Evolutionary conservation across 768 basidiomycete genomes (phyloP).

Genomic region (Mycena indigotica): DNA sequence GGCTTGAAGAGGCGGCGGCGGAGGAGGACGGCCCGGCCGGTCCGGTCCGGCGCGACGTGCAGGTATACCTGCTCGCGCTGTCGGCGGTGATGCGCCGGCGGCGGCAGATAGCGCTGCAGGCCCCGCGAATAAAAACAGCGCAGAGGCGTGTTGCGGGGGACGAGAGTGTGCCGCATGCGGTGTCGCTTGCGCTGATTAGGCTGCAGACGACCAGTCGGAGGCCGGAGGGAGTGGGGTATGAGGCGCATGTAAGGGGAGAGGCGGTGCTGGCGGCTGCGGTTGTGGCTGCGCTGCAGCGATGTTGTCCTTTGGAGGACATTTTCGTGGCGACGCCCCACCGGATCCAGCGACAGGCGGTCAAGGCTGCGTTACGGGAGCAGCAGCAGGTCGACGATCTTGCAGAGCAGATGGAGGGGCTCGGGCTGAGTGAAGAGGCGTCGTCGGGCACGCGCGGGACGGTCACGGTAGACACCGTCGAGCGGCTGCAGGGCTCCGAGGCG

Average conservation of each 20-base stretch:
- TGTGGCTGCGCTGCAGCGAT: slow-evolving; percentile 39
- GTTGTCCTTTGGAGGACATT: slow-evolving; percentile 45
- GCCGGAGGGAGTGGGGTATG: slow-evolving; percentile 43
- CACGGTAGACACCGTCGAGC: slow-evolving; percentile 53
- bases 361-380: slow-evolving; percentile 33
- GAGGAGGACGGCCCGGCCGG: slow-evolving; percentile 24
- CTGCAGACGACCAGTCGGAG: slow-evolving; percentile 39
- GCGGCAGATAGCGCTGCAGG: slow-evolving; percentile 37
- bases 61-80: slow-evolving; percentile 42
- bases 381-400: slow-evolving; percentile 16
- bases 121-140: no score
- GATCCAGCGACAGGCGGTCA: slow-evolving; percentile 54
- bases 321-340: slow-evolving; percentile 57
- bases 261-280: slow-evolving; percentile 49
- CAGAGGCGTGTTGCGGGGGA: slow-evolving; percentile 4
- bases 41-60: slow-evolving; percentile 31
- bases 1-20: slow-evolving; percentile 27
- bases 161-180: slow-evolving; percentile 32
- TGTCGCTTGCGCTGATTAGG: slow-evolving; percentile 48
- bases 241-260: slow-evolving; percentile 50
- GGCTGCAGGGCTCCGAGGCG: slow-evolving; percentile 55
- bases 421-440: no score
- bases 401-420: slow-evolving; percentile 20
- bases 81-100: slow-evolving; percentile 48
- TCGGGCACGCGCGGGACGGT: slow-evolving; percentile 29